Conservation (phyloP, 2,329 filamentous ascomycete species). For the Pezicula carpinea region DNA sequence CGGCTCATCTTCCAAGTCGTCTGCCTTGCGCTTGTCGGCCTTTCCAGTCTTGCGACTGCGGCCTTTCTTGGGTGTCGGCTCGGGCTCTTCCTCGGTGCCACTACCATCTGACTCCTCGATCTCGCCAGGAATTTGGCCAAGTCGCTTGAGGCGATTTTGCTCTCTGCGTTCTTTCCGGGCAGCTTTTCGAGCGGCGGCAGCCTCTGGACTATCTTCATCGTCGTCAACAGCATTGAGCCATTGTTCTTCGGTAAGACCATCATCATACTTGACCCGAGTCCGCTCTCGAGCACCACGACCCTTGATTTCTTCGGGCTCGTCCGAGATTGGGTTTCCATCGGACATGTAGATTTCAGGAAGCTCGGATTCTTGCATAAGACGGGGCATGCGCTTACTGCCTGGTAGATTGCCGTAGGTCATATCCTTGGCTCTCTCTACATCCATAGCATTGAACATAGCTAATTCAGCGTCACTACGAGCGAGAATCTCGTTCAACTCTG, state of each 20-base stretch:
- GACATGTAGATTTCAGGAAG: constrained; percentile 90
- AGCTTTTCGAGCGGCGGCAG: constrained; percentile 84
- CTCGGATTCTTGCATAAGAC: constrained; percentile 82
- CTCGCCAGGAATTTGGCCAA: constrained; percentile 25
- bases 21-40: constrained; percentile 80
- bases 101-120: constrained; percentile 67
- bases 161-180: constrained; percentile 78
- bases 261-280: constrained; percentile 91
- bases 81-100: constrained; percentile 68
- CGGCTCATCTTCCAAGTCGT: constrained; percentile 65
- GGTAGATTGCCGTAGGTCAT: constrained; percentile 65
- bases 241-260: constrained; percentile 96
- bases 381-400: constrained; percentile 61
- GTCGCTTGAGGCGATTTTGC: constrained; percentile 65
- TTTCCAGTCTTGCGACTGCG: constrained; percentile 73
- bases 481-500: constrained; percentile 92
- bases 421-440: constrained; percentile 65
- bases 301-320: constrained; percentile 71
- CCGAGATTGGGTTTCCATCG: constrained; percentile 75
- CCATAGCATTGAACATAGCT: constrained; percentile 72
- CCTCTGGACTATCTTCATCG: constrained; percentile 90
- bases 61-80: constrained; percentile 69
- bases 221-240: constrained; percentile 98
- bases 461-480: constrained; percentile 83
- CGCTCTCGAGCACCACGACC: constrained; percentile 94